Evolutionary conservation across 2,329 filamentous ascomycete genomes (phyloP), one percentile per base, ranked within the genome.

Genomic region (Aspergillus luchuensis): DNA sequence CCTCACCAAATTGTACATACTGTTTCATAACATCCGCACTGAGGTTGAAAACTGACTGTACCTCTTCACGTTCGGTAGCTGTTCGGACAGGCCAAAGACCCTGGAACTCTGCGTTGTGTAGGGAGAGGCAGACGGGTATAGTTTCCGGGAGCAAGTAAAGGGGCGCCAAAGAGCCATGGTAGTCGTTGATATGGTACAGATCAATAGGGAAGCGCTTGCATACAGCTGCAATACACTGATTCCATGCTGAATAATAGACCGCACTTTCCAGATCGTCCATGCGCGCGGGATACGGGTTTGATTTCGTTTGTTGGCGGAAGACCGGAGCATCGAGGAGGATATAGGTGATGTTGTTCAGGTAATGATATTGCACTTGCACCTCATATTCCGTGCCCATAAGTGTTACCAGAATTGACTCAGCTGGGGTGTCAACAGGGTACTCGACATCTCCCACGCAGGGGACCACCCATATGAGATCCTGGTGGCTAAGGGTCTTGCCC

Each of bases 81-180:
- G 82, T 86, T 11, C 87, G 79, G 82, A 89, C 87, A 0, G 86
- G 85, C 87, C 87, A 89, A 23, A 89, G 76, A 55, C 87, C 87
- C 71, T 89, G 87, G 67, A 89, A 89, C 65, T 89, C 87, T 56
- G 87, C 87, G 63, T 89, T 89, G 71, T 89, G 87, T 11, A 89
- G 81, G 0, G 86, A 88, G 10, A 89, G 74, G 66, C 84, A 87
- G 64, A 81, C 81, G 2, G 86, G 86, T 36, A 89, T 82, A 1
- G 84, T 85, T 63, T 83, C 74, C 1, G 87, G 87, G 2, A 89
- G 79, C n/a, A 89, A 78, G 70, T 89, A 87, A 0, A 89, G 77
- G 2, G 87, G 86, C 38, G 87, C 87, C 6, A 85, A 72, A 3
- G 85, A 82, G 56, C 85, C 85, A 64, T 88, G 85, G 69, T 87